These are phyloP conservation scores for Scedosporium boydii DNA, from an alignment of 2,329 filamentous ascomycete genomes.

Conservation along the genomic window DNA sequence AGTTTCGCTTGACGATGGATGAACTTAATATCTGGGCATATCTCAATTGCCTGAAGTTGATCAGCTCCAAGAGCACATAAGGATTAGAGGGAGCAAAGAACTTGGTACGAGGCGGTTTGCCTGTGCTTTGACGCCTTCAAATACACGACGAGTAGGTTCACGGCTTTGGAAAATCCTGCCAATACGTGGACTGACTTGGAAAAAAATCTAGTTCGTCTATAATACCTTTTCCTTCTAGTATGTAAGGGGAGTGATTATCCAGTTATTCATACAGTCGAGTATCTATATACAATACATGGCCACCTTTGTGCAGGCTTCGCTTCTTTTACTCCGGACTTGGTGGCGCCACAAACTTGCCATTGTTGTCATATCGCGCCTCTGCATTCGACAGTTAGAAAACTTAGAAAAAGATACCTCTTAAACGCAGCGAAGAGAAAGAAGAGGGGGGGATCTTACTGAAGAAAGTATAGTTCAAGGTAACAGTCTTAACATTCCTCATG, in stretches of 20 bases:
- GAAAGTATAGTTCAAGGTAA: slow-evolving; percentile 95
- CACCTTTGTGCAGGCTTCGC: background rate
- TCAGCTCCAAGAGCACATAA: too few species aligned
- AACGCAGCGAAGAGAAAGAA: too few species aligned
- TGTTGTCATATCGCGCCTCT: slow-evolving; percentile 38
- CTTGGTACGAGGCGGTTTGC: too few species aligned
- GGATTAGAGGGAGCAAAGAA: too few species aligned
- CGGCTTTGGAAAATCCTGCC: too few species aligned
- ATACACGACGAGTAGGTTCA: too few species aligned
- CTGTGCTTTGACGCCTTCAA: too few species aligned
- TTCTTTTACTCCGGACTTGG: slow-evolving; percentile 12
- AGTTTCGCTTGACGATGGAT: too few species aligned
- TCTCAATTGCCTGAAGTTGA: too few species aligned
- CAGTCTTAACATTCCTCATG: slow-evolving; percentile 90
- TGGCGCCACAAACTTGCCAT: slow-evolving; percentile 32
- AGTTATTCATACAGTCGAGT: background rate
- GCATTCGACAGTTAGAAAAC: slow-evolving; percentile 18
- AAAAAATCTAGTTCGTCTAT: background rate
- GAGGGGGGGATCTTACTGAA: slow-evolving; percentile 62
- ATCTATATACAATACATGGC: background rate
- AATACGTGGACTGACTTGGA: too few species aligned
- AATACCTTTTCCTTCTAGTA: slow-evolving; percentile 5
- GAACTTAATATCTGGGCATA: too few species aligned
- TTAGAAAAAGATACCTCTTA: too few species aligned
- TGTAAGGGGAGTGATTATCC: slow-evolving; percentile 5